phyloP scores from a whole-genome alignment of 768 basidiomycete genomes.

The Hericium alpestre region DNA sequence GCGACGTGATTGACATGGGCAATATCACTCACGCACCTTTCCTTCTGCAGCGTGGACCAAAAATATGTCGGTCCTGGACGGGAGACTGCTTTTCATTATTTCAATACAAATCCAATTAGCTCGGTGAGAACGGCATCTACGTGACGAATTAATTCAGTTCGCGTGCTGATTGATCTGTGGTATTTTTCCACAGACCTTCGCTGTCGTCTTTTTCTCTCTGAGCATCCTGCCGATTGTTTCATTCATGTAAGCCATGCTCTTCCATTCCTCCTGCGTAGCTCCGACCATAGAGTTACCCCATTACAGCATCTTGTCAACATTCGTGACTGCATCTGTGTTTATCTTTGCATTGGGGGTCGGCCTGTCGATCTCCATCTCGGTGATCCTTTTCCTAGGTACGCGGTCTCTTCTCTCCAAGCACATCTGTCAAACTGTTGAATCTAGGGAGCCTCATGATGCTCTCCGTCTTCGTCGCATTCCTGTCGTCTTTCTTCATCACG shows the following conservation, averaged over 20 bases:
- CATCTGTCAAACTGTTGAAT: background rate
- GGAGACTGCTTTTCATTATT: background rate
- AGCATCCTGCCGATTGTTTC: constrained; percentile 10
- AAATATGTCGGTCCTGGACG: constrained; percentile 4
- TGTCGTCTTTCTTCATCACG: constrained; percentile 5
- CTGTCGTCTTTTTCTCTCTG: constrained; percentile 4
- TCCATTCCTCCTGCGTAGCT: background rate
- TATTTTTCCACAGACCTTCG: background rate
- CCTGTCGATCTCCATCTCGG: background rate
- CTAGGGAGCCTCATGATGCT: constrained; percentile 3
- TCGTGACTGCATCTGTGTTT: background rate
- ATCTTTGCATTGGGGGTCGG: background rate
- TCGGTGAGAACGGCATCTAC: background rate
- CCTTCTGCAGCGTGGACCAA: constrained; percentile 5
- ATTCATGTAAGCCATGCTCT: constrained; percentile 6
- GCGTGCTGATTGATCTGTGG: background rate
- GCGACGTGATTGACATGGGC: no score
- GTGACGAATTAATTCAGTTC: no score
- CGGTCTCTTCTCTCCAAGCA: background rate
- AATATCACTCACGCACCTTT: no score
- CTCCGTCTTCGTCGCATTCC: constrained; percentile 7
- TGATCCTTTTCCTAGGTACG: background rate
- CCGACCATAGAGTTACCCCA: background rate
- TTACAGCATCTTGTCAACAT: background rate
- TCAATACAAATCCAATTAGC: constrained; percentile 3